Conservation (phyloP, 1,139 yeast species). For the Pichia sp. region DNA sequence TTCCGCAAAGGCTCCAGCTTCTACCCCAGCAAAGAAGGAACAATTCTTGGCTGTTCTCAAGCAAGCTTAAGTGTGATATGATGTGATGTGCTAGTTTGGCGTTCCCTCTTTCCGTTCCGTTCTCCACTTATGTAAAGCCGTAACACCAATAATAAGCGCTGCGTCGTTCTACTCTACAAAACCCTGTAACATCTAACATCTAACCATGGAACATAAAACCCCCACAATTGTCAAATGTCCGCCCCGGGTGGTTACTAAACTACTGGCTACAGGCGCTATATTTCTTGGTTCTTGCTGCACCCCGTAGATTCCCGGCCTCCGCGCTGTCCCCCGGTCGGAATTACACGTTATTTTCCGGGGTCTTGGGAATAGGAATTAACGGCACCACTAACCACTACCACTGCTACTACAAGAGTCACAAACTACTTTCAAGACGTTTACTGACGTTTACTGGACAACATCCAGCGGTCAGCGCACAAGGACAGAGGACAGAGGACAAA, state of each 20-base stretch:
- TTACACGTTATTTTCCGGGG: too few relatives aligned
- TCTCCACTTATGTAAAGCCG: too few relatives aligned
- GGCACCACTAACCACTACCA: too few relatives aligned
- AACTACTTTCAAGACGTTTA: background rate
- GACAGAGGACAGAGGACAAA: background rate
- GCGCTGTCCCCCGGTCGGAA: too few relatives aligned
- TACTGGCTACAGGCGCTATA: too few relatives aligned
- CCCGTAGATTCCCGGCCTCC: too few relatives aligned
- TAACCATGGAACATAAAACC: background rate
- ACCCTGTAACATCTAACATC: background rate
- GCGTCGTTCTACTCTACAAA: background rate
- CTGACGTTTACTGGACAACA: background rate
- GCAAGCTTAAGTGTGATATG: slow-evolving; percentile 18
- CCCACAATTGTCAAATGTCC: background rate
- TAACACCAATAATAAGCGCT: too few relatives aligned
- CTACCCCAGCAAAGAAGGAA: slow-evolving; percentile 52
- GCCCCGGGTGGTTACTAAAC: background rate
- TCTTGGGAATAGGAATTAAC: too few relatives aligned
- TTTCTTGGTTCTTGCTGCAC: too few relatives aligned
- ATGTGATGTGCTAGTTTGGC: background rate
- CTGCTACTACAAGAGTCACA: too few relatives aligned
- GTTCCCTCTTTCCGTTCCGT: background rate
- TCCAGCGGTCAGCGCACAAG: background rate
- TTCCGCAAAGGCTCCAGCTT: slow-evolving; percentile 66
- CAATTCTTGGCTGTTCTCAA: slow-evolving; percentile 63